Evolutionary conservation across 2,329 filamentous ascomycete species (phyloP), one percentile per base, ranked within the genome.

Genomic region (Bipolaris sorokiniana): DNA sequence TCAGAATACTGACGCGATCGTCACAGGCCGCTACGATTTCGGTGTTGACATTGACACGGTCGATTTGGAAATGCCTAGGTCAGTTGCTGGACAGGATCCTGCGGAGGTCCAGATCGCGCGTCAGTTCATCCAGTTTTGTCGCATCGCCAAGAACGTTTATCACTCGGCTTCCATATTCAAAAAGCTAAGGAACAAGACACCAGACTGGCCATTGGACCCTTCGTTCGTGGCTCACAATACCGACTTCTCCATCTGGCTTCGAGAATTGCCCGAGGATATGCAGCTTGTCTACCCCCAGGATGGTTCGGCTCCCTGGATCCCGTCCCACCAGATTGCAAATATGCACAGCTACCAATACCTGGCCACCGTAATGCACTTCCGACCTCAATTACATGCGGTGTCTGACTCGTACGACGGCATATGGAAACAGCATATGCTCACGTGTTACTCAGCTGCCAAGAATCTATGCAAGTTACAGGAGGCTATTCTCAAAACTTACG

Each of bases 331-430:
- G 69, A 83, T 96, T 46, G 94, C 91, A 34, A 96, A 97, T 70
- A 82, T 97, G 76, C 91, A 97, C 72, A 89, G 88, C 2, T 96
- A 98, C 76, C 93, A 95, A 74, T 88, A 96, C 66, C 82, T 98
- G 16, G 89, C 87, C 13, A 84, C 94, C 47, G 92, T 98, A 52
- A 87, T 98, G 76, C 88, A 96, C 56, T 90, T 96, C 73, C 86
- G 94, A 40, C 93, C 94, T 18, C 92, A 97, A 69, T 79, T 98
- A 37, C 88, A 81, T 57, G 76, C 88, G 11, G 88, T 91, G 54
- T 86, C 93, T 53, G 90, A 93, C 56, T 89, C 89, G 1, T 89
- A 87, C 54, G 90, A 92, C 49, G 89, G 88, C 3, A 84, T 87
- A 56, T 97, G 93, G 92, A 96, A 91, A 75, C 85, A 88, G 46